phyloP scores from a whole-genome alignment of 2,329 filamentous ascomycete species.

The Fonsecaea erecta region DNA sequence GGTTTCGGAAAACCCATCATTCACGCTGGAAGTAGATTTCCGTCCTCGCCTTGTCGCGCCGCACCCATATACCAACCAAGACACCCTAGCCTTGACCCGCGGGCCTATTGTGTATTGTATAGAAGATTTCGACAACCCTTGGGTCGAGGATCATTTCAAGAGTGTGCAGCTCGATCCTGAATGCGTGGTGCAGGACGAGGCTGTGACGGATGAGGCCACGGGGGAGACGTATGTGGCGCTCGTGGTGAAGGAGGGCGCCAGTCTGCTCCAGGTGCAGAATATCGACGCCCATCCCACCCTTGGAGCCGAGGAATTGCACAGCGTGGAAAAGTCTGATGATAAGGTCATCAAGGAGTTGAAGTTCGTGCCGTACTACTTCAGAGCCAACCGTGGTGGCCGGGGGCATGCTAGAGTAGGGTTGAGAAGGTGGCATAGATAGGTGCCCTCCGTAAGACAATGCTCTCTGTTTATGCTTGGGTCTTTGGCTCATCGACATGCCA shows the following conservation, averaged over 20 bases:
- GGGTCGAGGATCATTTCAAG: conserved; percentile 62
- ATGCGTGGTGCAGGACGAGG: conserved; percentile 15
- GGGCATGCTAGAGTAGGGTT: conserved; percentile 58
- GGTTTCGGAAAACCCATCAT: conserved; percentile 46
- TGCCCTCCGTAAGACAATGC: no score
- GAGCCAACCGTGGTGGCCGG: conserved; percentile 59
- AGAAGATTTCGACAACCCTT: conserved; percentile 63
- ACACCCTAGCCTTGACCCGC: conserved; percentile 59
- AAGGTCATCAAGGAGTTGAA: conserved; percentile 44
- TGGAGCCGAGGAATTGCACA: conserved; percentile 5
- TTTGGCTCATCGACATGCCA: no score
- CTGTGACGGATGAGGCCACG: conserved; percentile 15
- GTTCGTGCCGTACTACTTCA: conserved; percentile 62
- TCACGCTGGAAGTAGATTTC: conserved; percentile 56
- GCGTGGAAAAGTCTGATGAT: background rate
- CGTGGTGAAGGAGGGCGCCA: conserved; percentile 19
- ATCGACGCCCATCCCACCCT: conserved; percentile 17
- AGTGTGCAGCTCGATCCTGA: conserved; percentile 33
- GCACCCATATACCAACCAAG: conserved; percentile 62
- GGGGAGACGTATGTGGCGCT: conserved; percentile 26
- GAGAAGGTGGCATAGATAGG: conserved; percentile 26
- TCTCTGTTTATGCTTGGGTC: no score
- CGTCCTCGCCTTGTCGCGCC: conserved; percentile 56
- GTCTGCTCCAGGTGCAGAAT: conserved; percentile 6
- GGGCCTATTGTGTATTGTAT: conserved; percentile 66